Base-by-base conservation (phyloP, 164 flowering plant genomes). In the Cinnamomum chago region DNA sequence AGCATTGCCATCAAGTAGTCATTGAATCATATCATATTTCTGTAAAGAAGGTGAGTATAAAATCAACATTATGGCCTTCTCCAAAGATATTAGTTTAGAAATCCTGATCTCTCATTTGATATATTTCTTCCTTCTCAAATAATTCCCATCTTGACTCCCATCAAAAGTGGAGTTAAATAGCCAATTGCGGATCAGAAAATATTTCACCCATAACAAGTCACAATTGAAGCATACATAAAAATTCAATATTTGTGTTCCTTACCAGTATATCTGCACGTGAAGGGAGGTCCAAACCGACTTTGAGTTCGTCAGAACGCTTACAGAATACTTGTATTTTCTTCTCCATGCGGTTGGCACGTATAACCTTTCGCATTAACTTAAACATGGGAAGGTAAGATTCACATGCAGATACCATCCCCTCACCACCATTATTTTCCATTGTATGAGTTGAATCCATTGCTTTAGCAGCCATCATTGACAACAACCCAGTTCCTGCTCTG, bases 301-400 rank as follows among this genome's bases (percentile, higher is more conserved):
- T 76, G 76, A 95, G 83, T 76, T 95, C 99, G 80, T 95, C 98
- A 23, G 98, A 93, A 47, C 97, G 92, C 83, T 88, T 93, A 84
- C 85, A 86, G 65, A 90, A 74, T 40, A 95, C 72, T 14, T 79
- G 79, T 51, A 95, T 79, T 62, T 84, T 85, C 71, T 78, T 83
- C 9, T 86, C 88, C 93, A 92, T 83, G 13, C 86, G 84, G 85
- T 95, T 95, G 40, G 76, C 51, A 15, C 83, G 90, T 76, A 95
- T 67, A 62, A 95, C 95, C 77, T 85, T 92, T 68, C 87, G 78
- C 97, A 88, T 85, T 84, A 95, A 77, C 80, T 93, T 95, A 73
- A 86, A 86, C 99, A 95, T 95, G 35, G 99, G 99, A 80, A 95
- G 91, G 79, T 93, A 95, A 62, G 99, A 87, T 76, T 95, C 99